Evolutionary conservation across 202 grass and related monocot species (phyloP).

Genomic region (Dendrocalamus latiflorus): DNA sequence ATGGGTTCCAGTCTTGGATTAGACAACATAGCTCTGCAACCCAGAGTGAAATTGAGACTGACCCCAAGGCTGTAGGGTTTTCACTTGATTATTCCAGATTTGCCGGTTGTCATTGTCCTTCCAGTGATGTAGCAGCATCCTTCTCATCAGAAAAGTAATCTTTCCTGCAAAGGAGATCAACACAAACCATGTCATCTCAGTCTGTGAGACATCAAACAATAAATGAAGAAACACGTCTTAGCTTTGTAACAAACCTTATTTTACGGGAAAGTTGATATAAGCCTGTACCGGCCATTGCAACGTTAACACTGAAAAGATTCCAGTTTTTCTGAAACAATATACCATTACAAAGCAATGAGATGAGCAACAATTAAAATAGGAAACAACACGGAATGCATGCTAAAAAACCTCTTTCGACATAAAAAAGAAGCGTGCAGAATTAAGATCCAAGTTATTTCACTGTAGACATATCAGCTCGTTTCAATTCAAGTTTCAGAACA

Average conservation of each 20-base stretch:
- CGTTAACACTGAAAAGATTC: slow-evolving; percentile 77
- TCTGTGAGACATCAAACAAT: background rate
- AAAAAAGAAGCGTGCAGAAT: too few species aligned
- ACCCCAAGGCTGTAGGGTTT: background rate
- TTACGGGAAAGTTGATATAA: slow-evolving; percentile 74
- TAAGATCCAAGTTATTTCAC: background rate
- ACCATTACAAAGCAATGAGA: background rate
- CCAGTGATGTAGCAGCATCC: background rate
- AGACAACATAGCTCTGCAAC: background rate
- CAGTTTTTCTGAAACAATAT: slow-evolving; percentile 62
- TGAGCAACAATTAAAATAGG: background rate
- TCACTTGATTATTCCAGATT: background rate
- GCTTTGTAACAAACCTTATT: slow-evolving; percentile 47
- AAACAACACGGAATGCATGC: background rate
- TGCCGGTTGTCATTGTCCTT: slow-evolving; percentile 36
- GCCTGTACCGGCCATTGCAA: slow-evolving; percentile 69
- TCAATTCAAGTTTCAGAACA: too few species aligned
- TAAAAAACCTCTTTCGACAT: too few species aligned
- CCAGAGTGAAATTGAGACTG: background rate
- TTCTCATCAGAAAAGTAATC: slow-evolving; percentile 56
- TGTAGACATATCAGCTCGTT: background rate
- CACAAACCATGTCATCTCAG: background rate
- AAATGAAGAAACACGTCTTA: background rate
- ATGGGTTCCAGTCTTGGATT: background rate
- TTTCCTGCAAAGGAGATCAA: slow-evolving; percentile 41